Percentiles rank a stretch among this genome's conserved stretches.
Evolutionary conservation across 2,329 filamentous ascomycete species (phyloP).

Genomic region (Paramyrothecium roridum): DNA sequence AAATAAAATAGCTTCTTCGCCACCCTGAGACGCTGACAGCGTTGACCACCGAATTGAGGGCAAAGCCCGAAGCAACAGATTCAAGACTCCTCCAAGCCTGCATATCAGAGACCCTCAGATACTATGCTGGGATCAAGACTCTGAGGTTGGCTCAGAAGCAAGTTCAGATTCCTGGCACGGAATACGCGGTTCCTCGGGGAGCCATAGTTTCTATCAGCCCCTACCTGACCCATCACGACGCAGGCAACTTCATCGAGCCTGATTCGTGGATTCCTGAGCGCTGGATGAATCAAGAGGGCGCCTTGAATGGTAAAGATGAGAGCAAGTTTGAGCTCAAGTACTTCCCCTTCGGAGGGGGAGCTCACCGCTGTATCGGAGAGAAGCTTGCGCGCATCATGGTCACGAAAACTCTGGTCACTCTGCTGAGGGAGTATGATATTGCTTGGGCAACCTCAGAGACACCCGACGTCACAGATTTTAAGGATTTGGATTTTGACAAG

Average conservation of each 20-base stretch:
- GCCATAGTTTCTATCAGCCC: constrained; percentile 10
- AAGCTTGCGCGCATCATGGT: constrained; percentile 9
- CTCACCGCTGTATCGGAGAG: constrained; percentile 7
- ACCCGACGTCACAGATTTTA: constrained; percentile 3
- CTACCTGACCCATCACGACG: constrained; percentile 9
- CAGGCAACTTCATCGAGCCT: constrained; percentile 5
- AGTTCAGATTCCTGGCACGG: constrained; percentile 1
- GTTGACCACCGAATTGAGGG: constrained; percentile 10
- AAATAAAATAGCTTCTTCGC: constrained; percentile 9
- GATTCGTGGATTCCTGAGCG: constrained; percentile 12
- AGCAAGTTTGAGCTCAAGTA: constrained; percentile 1
- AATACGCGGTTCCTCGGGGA: constrained; percentile 6
- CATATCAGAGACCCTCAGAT: constrained; percentile 13
- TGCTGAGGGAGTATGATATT: constrained; percentile 12
- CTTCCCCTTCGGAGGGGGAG: constrained; percentile 3
- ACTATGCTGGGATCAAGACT: constrained; percentile 9
- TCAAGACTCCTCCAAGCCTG: constrained; percentile 11
- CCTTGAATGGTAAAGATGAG: constrained; percentile 4
- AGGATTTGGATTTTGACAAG: constrained; percentile 10
- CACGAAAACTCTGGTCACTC: constrained; percentile 5
- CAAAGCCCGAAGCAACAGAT: constrained; percentile 1
- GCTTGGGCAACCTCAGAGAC: constrained; percentile 6
- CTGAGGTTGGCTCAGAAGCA: constrained; percentile 3
- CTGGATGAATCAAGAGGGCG: constrained; percentile 12
- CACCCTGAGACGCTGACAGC: constrained; percentile 10